Evolutionary conservation across 225 moss, liverwort and hornwort species (phyloP).

Genomic region (Lunularia cruciata): DNA sequence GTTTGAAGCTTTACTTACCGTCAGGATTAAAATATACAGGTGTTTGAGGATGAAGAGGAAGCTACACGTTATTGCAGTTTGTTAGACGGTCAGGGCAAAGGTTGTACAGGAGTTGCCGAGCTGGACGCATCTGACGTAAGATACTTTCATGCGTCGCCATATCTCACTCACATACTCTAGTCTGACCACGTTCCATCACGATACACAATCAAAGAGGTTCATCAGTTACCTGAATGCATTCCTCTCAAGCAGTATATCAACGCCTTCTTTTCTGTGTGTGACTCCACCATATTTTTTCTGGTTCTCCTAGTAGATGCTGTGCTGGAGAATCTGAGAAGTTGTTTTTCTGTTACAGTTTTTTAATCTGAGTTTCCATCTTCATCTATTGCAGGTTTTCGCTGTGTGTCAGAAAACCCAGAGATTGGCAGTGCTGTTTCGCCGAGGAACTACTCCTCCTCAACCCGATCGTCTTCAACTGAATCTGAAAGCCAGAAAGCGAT

Average conservation of each 20-base stretch:
- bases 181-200: too few relatives aligned
- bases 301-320: background rate
- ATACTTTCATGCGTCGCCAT: too few relatives aligned
- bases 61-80: constrained; percentile 54
- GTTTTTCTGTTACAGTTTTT: background rate
- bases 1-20: background rate
- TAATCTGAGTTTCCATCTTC: background rate
- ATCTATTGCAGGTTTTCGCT: constrained; percentile 38
- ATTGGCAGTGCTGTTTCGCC: constrained; percentile 51
- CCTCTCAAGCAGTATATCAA: too few relatives aligned
- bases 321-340: background rate
- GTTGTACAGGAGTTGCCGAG: constrained; percentile 49
- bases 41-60: constrained; percentile 55
- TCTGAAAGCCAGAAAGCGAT: constrained; percentile 52
- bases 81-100: constrained; percentile 49
- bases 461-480: constrained; percentile 50
- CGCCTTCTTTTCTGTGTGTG: too few relatives aligned
- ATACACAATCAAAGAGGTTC: too few relatives aligned
- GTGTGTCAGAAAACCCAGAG: constrained; percentile 53
- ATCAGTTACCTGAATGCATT: too few relatives aligned
- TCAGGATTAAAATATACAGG: constrained; percentile 13
- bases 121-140: constrained; percentile 54
- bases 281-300: too few relatives aligned
- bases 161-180: too few relatives aligned
- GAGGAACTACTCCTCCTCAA: constrained; percentile 52